Evolutionary conservation across 768 basidiomycete genomes (phyloP).

Genomic region (Agrocybe pediades): DNA sequence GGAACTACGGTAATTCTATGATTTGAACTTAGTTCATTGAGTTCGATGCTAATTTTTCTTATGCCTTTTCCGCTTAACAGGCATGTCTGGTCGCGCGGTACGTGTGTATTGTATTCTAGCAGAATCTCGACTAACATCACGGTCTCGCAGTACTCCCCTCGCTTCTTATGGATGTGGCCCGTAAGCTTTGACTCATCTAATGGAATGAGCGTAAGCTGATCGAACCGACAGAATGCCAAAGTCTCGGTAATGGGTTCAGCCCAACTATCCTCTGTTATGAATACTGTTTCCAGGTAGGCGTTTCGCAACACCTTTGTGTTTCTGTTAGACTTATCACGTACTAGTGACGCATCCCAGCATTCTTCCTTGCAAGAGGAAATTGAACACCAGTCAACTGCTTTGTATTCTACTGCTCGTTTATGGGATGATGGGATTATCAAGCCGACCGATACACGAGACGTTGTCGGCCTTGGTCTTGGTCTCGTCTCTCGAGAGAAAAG

Average conservation of each 20-base stretch:
- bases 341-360: conserved; percentile 81
- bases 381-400: conserved; percentile 83
- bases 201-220: conserved; percentile 2
- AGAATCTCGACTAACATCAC: conserved; percentile 1
- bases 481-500: conserved; percentile 56
- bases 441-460: conserved; percentile 86
- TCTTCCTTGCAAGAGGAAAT: conserved; percentile 76
- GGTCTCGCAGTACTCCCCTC: conserved; percentile 74
- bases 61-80: conserved; percentile 40
- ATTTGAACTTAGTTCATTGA: background rate
- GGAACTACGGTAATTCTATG: conserved; percentile 75
- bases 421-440: conserved; percentile 95
- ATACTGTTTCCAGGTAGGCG: conserved; percentile 77
- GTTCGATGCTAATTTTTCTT: background rate
- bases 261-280: conserved; percentile 93
- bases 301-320: background rate
- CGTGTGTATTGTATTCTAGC: conserved; percentile 31
- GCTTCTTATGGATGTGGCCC: conserved; percentile 99
- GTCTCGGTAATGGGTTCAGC: conserved; percentile 95
- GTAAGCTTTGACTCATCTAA: conserved; percentile 44
- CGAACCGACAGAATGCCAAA: conserved; percentile 70
- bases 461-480: conserved; percentile 85
- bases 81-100: conserved; percentile 92
- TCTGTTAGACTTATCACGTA: background rate
- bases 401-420: conserved; percentile 89